Evolutionary conservation across 768 basidiomycete species (phyloP).

Genomic region (Lentinula aciculospora): DNA sequence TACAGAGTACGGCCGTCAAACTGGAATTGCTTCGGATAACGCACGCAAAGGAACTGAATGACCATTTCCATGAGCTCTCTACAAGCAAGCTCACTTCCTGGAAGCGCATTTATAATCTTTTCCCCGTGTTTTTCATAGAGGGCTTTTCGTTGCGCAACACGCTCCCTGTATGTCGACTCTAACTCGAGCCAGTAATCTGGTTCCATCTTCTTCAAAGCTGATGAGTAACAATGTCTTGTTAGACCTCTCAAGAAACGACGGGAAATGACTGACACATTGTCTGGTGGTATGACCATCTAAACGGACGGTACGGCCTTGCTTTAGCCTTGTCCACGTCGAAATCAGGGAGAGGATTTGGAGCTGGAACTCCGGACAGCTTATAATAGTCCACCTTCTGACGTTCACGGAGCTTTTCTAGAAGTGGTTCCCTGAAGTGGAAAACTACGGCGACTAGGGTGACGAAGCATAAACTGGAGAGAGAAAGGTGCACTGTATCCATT

Average conservation of each 20-base stretch:
- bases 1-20: constrained; percentile 29
- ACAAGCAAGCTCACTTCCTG: constrained; percentile 44
- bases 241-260: not conserved
- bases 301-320: constrained; percentile 49
- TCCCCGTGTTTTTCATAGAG: constrained; percentile 33
- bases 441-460: not conserved
- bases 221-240: not conserved
- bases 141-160: constrained; percentile 34
- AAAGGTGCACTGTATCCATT: not conserved
- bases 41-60: constrained; percentile 47
- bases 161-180: constrained; percentile 42
- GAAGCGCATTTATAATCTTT: constrained; percentile 36
- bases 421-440: not conserved
- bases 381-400: constrained; percentile 28
- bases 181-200: constrained; percentile 55
- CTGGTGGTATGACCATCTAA: constrained; percentile 52
- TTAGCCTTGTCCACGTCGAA: constrained; percentile 39
- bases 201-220: constrained; percentile 43
- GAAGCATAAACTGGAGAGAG: not conserved
- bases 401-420: not conserved
- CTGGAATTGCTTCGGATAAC: constrained; percentile 51
- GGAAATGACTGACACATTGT: constrained; percentile 41
- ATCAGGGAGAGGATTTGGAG: constrained; percentile 31
- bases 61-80: constrained; percentile 51
- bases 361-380: constrained; percentile 36